phyloP scores from a whole-genome alignment of 495 filamentous ascomycete genomes.

The Staphylotrichum longicolle region DNA sequence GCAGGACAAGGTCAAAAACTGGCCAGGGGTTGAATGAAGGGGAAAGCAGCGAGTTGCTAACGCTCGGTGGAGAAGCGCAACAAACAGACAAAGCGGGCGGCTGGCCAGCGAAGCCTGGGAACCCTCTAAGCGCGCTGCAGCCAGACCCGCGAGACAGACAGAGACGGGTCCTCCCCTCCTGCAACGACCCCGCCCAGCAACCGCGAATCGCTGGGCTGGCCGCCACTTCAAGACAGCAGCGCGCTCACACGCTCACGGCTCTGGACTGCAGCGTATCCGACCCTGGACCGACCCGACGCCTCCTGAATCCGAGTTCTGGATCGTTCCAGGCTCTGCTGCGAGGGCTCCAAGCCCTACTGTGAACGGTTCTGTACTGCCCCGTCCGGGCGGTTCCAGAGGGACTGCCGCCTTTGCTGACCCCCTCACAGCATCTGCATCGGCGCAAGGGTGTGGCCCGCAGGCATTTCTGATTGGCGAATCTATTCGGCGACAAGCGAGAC shows the following conservation, averaged over 20 bases:
- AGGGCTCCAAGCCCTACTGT: background rate
- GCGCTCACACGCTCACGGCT: background rate
- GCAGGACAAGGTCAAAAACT: background rate
- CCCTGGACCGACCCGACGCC: too few relatives aligned
- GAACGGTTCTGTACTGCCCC: too few relatives aligned
- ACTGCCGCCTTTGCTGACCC: background rate
- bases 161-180: background rate
- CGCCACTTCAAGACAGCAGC: background rate
- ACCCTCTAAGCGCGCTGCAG: constrained; percentile 14
- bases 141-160: constrained; percentile 1
- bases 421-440: background rate
- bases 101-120: background rate
- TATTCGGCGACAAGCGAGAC: background rate
- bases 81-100: constrained; percentile 2
- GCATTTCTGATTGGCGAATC: background rate
- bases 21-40: background rate
- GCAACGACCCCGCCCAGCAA: constrained; percentile 11
- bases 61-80: constrained; percentile 3
- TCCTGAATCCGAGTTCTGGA: too few relatives aligned
- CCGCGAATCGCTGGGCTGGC: background rate
- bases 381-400: too few relatives aligned
- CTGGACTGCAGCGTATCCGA: background rate
- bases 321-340: background rate
- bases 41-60: background rate
- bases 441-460: background rate